Evolutionary conservation across 371 early-diverging fungal genomes (phyloP), one percentile per base, ranked within the genome.

Genomic region (Apophysomyces sp.): DNA sequence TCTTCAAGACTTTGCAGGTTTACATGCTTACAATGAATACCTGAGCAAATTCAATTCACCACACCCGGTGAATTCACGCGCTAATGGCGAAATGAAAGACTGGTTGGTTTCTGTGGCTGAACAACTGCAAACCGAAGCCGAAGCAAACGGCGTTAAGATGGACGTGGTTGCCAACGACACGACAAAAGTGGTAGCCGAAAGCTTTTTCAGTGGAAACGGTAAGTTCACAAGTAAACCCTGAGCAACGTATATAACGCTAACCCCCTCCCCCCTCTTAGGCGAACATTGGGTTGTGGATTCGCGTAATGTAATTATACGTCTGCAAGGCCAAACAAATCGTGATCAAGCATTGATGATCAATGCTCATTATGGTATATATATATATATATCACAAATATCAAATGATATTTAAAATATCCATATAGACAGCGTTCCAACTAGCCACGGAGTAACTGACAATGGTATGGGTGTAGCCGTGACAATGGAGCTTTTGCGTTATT

Each of bases 391-490:
- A 36, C 15, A 36, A 40, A 32, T 21, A 18, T n/a, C n/a, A n/a
- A 9, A 30, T 27, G 12, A 6, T 53, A 40, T 26, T 27, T n/a
- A 39, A 13, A 24, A 16, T 36, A 4, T 55, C 54, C 31, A 9
- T 34, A 29, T 65, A 86, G 86, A 95, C 60, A 86, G 90, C 26
- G 90, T 90, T 0, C 81, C 90, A n/a, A 80, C 89, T 16, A 89
- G 91, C 64, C 77, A 85, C 57, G 96, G 96, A 55, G 92, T 89
- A 16, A 91, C 90, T 12, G 96, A 96, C 67, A 89, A 92, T 68
- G 95, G 94, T 7, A 86, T 94, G 39, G 87, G 89, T 29, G 87
- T 92, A 4, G 86, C 78, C 2, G 86, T 83, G 12, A 82, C 84
- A 52, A 67, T 96, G 15, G 95, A 93, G 70, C 70, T 85, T 51